A percentile compares a stretch with the other conserved stretches of the same genome.
Evolutionary conservation across 1,284 basidiomycete genomes (phyloP).

Genomic region (Malassezia psittaci): DNA sequence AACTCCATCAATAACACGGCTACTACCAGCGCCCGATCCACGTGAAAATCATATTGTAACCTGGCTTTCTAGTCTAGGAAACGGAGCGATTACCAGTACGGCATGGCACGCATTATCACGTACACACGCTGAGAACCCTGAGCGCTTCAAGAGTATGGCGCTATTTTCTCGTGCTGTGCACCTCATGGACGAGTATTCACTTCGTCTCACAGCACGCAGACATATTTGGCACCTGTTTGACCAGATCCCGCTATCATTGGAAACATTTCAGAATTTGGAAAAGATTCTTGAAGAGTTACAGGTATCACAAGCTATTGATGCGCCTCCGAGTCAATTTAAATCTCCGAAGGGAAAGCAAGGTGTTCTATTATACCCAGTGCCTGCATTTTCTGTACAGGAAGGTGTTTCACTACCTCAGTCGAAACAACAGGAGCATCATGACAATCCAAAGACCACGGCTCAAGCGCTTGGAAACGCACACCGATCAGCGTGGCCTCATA

Average conservation of each 20-base stretch:
- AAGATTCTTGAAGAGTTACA: neutral
- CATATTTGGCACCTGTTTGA: conserved; percentile 90
- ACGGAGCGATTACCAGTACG: conserved; percentile 71
- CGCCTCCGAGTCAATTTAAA: neutral
- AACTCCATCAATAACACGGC: neutral
- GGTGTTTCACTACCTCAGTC: neutral
- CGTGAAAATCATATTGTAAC: conserved; percentile 76
- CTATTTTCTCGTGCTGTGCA: conserved; percentile 33
- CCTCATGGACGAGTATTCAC: conserved; percentile 56
- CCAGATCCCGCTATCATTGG: conserved; percentile 17
- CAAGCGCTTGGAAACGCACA: neutral
- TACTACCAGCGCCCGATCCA: conserved; percentile 52
- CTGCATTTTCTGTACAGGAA: neutral
- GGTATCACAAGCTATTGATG: neutral
- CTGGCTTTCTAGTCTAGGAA: conserved; percentile 84
- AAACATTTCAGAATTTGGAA: conserved; percentile 38
- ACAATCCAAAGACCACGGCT: neutral
- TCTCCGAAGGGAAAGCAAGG: neutral
- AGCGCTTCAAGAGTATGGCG: conserved; percentile 23
- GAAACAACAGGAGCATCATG: neutral
- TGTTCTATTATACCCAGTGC: neutral
- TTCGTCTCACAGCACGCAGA: conserved; percentile 65
- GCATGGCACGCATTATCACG: conserved; percentile 31
- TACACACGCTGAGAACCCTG: conserved; percentile 52
- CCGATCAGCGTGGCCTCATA: conserved; percentile 6